phyloP scores from a whole-genome alignment of 2,329 filamentous ascomycete genomes.

The Beauveria bassiana region DNA sequence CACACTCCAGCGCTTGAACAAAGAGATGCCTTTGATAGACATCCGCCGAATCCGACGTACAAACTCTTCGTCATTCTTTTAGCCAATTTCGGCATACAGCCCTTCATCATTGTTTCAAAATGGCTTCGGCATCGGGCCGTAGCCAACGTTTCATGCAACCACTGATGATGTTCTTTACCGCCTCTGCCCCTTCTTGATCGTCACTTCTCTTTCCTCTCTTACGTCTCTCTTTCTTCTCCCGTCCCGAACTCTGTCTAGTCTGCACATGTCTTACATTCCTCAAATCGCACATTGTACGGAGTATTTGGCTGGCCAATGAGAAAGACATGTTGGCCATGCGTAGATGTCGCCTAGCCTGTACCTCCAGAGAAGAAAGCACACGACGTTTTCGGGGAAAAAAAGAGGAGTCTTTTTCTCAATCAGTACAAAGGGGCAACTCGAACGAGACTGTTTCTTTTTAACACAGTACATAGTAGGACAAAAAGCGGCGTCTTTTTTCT shows the following conservation, averaged over 20 bases:
- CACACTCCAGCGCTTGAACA: neutral
- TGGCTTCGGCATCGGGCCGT: neutral
- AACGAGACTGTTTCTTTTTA: no score
- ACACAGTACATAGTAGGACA: no score
- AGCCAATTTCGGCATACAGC: no score
- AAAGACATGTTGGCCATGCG: neutral
- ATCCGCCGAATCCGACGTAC: no score
- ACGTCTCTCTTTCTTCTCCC: neutral
- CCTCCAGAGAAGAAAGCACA: neutral
- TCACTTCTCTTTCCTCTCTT: neutral
- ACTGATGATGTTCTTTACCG: neutral
- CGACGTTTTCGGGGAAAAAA: neutral
- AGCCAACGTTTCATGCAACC: neutral
- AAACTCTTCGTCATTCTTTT: no score
- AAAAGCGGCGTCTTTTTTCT: no score
- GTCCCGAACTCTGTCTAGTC: neutral
- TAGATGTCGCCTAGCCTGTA: neutral
- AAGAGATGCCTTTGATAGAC: neutral
- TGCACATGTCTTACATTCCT: neutral
- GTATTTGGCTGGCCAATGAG: neutral
- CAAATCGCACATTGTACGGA: neutral
- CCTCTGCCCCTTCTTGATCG: neutral
- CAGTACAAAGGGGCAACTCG: neutral
- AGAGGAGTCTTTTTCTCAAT: slow-evolving; percentile 1
- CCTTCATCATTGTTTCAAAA: no score